A percentile compares a stretch with the other conserved stretches of the same genome.
These are phyloP conservation scores for Helicosporidium sp. DNA, from an alignment of 139 green algal genomes.

Conservation along the genomic window DNA sequence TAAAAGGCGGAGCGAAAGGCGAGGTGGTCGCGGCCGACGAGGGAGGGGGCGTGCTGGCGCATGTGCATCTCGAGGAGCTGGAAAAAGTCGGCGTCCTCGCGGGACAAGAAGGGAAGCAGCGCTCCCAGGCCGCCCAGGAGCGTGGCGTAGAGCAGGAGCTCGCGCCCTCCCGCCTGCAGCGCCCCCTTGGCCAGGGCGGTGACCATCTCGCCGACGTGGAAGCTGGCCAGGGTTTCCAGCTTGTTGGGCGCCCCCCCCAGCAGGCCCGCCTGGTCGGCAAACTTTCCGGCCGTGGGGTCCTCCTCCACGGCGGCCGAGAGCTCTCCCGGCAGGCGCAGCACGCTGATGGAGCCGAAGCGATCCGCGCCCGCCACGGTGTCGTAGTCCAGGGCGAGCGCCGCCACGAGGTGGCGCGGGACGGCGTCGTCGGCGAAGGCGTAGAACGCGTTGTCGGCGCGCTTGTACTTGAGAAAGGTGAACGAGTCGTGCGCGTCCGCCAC, in stretches of 20 bases:
- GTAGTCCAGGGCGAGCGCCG: conserved; percentile 72
- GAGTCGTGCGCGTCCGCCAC: conserved; percentile 65
- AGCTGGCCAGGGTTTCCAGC: conserved; percentile 54
- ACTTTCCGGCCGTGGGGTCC: conserved; percentile 85
- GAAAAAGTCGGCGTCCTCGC: conserved; percentile 94
- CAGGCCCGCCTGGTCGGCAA: conserved; percentile 31
- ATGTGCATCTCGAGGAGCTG: conserved; percentile 96
- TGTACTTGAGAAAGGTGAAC: conserved; percentile 73
- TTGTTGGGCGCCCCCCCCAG: conserved; percentile 86
- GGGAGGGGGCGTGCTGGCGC: conserved; percentile 72
- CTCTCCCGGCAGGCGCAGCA: conserved; percentile 67
- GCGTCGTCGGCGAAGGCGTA: conserved; percentile 90
- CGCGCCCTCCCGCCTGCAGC: conserved; percentile 58
- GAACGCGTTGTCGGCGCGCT: conserved; percentile 67
- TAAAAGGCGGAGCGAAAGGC: conserved; percentile 72
- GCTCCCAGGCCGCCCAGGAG: conserved; percentile 63
- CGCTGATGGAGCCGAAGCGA: conserved; percentile 89
- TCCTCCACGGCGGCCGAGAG: conserved; percentile 79
- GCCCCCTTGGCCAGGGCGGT: conserved; percentile 51
- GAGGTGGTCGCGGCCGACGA: conserved; percentile 84
- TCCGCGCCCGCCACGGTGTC: conserved; percentile 80
- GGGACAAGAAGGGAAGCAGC: conserved; percentile 63
- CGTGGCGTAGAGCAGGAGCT: conserved; percentile 70
- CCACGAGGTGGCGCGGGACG: conserved; percentile 58
- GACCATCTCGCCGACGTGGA: conserved; percentile 84